These are phyloP conservation scores for Xerophyta viscosa DNA, from an alignment of 106 monocot genomes.

Conservation along the genomic window DNA sequence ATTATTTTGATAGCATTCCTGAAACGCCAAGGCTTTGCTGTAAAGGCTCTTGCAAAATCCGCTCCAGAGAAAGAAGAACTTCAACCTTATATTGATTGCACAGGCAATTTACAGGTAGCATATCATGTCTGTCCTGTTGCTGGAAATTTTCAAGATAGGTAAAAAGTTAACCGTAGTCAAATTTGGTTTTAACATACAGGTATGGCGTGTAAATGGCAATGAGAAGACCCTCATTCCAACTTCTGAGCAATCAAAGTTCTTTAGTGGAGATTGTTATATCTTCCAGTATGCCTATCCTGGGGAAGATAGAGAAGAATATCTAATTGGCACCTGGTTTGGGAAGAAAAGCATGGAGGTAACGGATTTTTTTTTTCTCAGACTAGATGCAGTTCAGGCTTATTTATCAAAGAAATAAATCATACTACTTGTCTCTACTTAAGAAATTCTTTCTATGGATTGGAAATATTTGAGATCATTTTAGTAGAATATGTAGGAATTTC, in stretches of 20 bases:
- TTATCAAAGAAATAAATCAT: not conserved
- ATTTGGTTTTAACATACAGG: constrained; percentile 55
- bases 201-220: constrained; percentile 81
- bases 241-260: constrained; percentile 77
- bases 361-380: not conserved
- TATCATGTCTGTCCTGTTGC: not conserved
- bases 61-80: constrained; percentile 75
- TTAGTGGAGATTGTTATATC: constrained; percentile 90
- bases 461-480: no score
- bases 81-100: constrained; percentile 82
- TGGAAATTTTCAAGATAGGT: no score
- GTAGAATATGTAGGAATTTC: no score
- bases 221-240: constrained; percentile 67
- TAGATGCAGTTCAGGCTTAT: not conserved
- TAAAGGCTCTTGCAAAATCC: constrained; percentile 80
- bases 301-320: constrained; percentile 74
- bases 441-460: no score
- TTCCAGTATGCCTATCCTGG: constrained; percentile 92
- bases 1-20: constrained; percentile 46
- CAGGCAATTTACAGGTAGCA: constrained; percentile 75
- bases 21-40: constrained; percentile 87
- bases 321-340: constrained; percentile 96
- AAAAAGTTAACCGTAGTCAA: no score
- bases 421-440: no score
- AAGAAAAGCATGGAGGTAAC: constrained; percentile 76